Percentiles rank a stretch among this genome's conserved stretches.
Evolutionary conservation across 2,329 filamentous ascomycete species (phyloP).

Genomic region (Whalleya microplaca): DNA sequence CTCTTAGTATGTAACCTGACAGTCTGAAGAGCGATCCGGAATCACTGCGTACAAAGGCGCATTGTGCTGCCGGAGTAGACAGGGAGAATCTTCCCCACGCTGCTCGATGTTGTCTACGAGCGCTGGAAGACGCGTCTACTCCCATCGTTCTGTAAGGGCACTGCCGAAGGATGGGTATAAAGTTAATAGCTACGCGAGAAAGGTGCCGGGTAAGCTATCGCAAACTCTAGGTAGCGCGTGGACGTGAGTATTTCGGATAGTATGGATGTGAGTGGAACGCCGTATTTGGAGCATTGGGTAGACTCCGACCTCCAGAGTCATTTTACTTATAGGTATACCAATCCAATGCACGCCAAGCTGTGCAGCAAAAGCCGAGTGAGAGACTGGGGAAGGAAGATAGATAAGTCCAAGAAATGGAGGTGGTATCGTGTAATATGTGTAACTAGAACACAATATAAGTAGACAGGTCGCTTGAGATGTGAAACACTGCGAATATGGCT

Average conservation of each 20-base stretch:
- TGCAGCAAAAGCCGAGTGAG: neutral
- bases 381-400: neutral
- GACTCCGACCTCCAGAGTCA: neutral
- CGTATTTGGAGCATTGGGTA: neutral
- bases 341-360: neutral
- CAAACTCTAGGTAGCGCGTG: neutral
- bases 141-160: constrained; percentile 5
- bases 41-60: neutral
- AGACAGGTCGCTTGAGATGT: neutral
- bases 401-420: neutral
- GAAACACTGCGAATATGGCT: neutral
- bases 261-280: neutral
- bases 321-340: neutral
- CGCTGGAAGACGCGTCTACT: constrained; percentile 5
- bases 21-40: no score
- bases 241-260: neutral
- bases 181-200: constrained; percentile 3
- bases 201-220: neutral
- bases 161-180: constrained; percentile 12
- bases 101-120: neutral
- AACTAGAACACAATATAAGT: neutral
- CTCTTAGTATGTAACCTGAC: neutral
- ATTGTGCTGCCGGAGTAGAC: no score
- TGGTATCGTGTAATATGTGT: neutral
- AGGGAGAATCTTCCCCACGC: neutral